Evolutionary conservation across 345 rosid genomes (phyloP).

Genomic region (Dimocarpus longan): DNA sequence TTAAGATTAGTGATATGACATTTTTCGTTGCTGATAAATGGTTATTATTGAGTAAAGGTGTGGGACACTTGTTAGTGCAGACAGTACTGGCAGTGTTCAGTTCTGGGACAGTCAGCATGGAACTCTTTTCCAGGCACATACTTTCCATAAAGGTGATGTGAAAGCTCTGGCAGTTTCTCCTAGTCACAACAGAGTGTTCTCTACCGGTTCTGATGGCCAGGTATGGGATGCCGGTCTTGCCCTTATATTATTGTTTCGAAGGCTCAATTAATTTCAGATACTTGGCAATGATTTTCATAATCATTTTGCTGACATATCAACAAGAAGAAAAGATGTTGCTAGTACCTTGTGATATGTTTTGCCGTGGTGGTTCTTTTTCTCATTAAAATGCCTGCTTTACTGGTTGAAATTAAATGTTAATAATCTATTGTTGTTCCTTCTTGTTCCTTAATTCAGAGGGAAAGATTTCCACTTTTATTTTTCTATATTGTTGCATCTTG

Average conservation of each 20-base stretch:
- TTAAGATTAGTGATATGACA: neutral
- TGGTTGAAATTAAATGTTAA: neutral
- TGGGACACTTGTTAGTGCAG: slow-evolving; percentile 88
- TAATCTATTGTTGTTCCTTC: neutral
- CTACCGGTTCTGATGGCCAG: slow-evolving; percentile 98
- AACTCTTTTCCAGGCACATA: slow-evolving; percentile 77
- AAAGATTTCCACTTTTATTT: neutral
- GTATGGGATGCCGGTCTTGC: slow-evolving; percentile 29
- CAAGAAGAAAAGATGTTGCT: slow-evolving; percentile 4
- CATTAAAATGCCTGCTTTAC: neutral
- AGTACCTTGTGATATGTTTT: neutral
- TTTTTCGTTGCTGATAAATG: slow-evolving; percentile 20
- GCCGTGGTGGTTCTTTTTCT: neutral
- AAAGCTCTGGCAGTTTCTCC: slow-evolving; percentile 85
- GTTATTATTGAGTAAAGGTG: slow-evolving; percentile 46
- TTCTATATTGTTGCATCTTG: neutral
- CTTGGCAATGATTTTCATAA: neutral
- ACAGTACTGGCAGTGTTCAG: slow-evolving; percentile 88
- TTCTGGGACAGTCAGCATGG: slow-evolving; percentile 92
- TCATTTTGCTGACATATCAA: neutral
- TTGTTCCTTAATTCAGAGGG: neutral
- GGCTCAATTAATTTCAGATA: neutral
- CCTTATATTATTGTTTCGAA: neutral
- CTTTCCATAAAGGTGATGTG: slow-evolving; percentile 87
- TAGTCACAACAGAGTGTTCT: slow-evolving; percentile 81